Conservation (phyloP, 2,329 filamentous ascomycete species). For the Septoria linicola region DNA sequence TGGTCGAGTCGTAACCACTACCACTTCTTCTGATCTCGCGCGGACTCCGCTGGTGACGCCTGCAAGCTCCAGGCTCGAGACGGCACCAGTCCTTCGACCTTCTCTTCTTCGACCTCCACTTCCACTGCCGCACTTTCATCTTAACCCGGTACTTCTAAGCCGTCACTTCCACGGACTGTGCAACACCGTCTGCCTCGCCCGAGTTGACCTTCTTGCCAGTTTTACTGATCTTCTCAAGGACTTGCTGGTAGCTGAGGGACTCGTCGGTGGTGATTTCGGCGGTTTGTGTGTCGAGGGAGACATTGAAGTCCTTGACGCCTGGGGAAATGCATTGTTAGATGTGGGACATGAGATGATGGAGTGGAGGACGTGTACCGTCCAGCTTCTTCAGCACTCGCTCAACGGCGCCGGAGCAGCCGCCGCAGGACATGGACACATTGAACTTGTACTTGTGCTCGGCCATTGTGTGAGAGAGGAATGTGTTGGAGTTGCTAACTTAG, state of each 20-base stretch:
- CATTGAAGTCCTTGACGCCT: conserved; percentile 86
- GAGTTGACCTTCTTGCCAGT: conserved; percentile 89
- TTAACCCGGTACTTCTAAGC: background rate
- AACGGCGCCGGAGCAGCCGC: conserved; percentile 92
- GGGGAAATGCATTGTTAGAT: conserved; percentile 9
- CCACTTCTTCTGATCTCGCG: no score
- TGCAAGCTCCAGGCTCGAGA: no score
- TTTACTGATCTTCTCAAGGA: conserved; percentile 87
- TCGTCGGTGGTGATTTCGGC: conserved; percentile 73
- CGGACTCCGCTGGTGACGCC: no score
- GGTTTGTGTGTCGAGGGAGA: conserved; percentile 81
- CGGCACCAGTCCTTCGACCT: background rate
- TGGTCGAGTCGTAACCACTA: no score
- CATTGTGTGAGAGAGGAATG: conserved; percentile 52
- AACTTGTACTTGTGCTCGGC: conserved; percentile 90
- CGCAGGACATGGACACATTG: conserved; percentile 89
- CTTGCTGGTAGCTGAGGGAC: conserved; percentile 71
- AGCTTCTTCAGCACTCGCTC: conserved; percentile 85
- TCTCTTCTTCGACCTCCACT: background rate
- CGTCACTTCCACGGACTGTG: conserved; percentile 32
- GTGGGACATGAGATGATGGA: background rate
- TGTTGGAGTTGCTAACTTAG: background rate
- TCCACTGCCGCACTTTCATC: background rate
- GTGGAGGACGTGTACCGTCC: conserved; percentile 17
- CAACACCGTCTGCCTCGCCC: conserved; percentile 67